A percentile compares a stretch with the other conserved stretches of the same genome.
Evolutionary conservation across 2,329 filamentous ascomycete genomes (phyloP).

Genomic region (Epichloe glyceriae): DNA sequence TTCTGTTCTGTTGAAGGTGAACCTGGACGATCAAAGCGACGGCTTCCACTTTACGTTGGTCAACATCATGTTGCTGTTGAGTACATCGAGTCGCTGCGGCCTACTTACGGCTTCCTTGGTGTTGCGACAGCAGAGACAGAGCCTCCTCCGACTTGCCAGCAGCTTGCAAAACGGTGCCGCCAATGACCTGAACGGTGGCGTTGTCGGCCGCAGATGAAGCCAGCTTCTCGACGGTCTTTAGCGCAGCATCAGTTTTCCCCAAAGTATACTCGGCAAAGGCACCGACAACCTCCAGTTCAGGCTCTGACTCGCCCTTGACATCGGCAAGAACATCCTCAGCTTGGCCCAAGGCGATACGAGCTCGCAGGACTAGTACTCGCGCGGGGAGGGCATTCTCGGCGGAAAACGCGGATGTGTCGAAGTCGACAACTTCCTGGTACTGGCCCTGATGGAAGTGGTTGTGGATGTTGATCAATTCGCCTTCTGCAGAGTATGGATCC

Average conservation of each 20-base stretch:
- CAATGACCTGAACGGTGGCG: slow-evolving; percentile 65
- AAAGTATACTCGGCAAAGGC: slow-evolving; percentile 57
- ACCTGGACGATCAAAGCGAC: slow-evolving; percentile 87
- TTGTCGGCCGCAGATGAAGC: slow-evolving; percentile 58
- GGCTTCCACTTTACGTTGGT: slow-evolving; percentile 44
- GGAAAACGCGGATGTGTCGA: slow-evolving; percentile 69
- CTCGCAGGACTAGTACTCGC: slow-evolving; percentile 65
- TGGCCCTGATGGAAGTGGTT: slow-evolving; percentile 67
- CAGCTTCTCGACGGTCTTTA: slow-evolving; percentile 52
- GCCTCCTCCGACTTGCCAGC: slow-evolving; percentile 78
- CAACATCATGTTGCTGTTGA: slow-evolving; percentile 11
- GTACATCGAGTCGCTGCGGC: background rate
- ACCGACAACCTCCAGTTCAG: slow-evolving; percentile 64
- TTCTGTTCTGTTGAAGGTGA: slow-evolving; percentile 80
- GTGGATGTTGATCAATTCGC: slow-evolving; percentile 60
- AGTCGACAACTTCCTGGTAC: slow-evolving; percentile 76
- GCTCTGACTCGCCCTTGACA: slow-evolving; percentile 49
- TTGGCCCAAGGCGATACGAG: slow-evolving; percentile 72
- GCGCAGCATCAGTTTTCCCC: slow-evolving; percentile 49
- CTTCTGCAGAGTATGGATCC: slow-evolving; percentile 59
- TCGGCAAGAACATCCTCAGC: slow-evolving; percentile 59
- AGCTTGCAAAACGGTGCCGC: slow-evolving; percentile 69
- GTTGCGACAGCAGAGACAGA: slow-evolving; percentile 62
- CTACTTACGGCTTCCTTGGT: slow-evolving; percentile 70
- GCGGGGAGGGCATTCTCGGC: slow-evolving; percentile 64